These are phyloP conservation scores for Hypoxylon sp. DNA, from an alignment of 2,329 filamentous ascomycete species.

Conservation along the genomic window DNA sequence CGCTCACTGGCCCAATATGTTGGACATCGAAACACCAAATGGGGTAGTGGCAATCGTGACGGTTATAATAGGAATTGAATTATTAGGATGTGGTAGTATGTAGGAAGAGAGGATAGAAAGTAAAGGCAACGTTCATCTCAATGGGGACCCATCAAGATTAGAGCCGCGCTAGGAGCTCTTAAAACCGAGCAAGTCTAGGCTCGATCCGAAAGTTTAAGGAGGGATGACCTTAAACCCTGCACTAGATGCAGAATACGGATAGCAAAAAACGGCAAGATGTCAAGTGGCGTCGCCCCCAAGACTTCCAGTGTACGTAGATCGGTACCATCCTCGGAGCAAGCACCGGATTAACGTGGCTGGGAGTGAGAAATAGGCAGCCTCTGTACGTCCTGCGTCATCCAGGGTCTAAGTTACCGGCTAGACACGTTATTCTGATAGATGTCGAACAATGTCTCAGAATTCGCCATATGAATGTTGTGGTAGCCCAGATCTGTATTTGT, in stretches of 20 bases:
- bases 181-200: constrained; percentile 39
- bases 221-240: constrained; percentile 39
- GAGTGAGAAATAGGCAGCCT: constrained; percentile 16
- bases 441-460: constrained; percentile 38
- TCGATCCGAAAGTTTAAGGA: constrained; percentile 40
- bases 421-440: constrained; percentile 29
- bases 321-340: constrained; percentile 28
- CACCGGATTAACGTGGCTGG: constrained; percentile 25
- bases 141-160: constrained; percentile 25
- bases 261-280: constrained; percentile 32
- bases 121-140: constrained; percentile 26
- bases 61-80: constrained; percentile 15
- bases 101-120: constrained; percentile 9
- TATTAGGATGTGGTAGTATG: not conserved
- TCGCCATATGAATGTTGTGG: constrained; percentile 21
- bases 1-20: constrained; percentile 5
- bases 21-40: constrained; percentile 17
- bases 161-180: constrained; percentile 39
- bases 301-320: constrained; percentile 19
- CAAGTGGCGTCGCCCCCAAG: constrained; percentile 24
- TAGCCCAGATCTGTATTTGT: constrained; percentile 28
- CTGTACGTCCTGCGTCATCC: constrained; percentile 28
- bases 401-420: constrained; percentile 17
- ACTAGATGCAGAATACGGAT: constrained; percentile 26
- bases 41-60: constrained; percentile 19